Conservation (phyloP, 345 rosid genomes). For the Hirschfeldia incana region DNA sequence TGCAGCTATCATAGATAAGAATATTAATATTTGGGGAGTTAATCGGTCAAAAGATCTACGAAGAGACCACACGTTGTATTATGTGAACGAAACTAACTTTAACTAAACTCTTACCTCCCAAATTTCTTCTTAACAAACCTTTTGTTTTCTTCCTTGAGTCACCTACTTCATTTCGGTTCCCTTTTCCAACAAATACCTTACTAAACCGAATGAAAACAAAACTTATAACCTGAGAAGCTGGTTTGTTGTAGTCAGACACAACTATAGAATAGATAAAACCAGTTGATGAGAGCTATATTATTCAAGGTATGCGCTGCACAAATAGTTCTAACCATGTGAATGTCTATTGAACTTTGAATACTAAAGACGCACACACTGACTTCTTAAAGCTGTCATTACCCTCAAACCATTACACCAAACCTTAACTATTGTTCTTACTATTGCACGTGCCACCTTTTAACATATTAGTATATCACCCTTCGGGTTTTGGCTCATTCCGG, state of each 20-base stretch:
- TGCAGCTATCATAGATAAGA: background rate
- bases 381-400: background rate
- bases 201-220: background rate
- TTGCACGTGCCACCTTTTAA: background rate
- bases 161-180: background rate
- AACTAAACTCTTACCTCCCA: background rate
- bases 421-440: background rate
- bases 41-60: background rate
- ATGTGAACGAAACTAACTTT: slow-evolving; percentile 1
- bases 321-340: background rate
- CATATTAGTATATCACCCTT: background rate
- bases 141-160: background rate
- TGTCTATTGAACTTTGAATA: background rate
- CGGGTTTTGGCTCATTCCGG: background rate
- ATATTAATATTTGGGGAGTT: background rate
- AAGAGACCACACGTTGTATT: slow-evolving; percentile 14
- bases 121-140: background rate
- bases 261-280: background rate
- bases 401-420: background rate
- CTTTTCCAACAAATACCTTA: background rate
- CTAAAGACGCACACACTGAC: background rate
- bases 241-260: background rate
- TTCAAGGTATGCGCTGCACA: background rate
- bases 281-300: background rate
- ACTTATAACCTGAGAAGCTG: background rate